Base-by-base conservation (phyloP, 805 yeast species). In the Wickerhamiella allomyrinae region DNA sequence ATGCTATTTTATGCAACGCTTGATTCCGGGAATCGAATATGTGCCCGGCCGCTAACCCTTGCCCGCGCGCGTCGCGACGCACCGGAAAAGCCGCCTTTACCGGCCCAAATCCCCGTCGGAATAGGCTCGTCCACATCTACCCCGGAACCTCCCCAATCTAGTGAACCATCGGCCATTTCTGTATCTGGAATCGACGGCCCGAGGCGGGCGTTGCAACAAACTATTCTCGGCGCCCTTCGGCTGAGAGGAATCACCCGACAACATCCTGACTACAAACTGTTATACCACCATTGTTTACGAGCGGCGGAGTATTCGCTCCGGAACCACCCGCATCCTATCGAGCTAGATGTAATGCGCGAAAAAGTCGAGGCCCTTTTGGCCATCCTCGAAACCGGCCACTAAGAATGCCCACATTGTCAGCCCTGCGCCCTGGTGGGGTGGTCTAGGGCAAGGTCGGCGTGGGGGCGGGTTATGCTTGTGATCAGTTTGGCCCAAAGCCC, bases 211-310 rank as follows among this genome's bases (percentile, higher is more conserved):
- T 33, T 60, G 9, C 58, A 57, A 40, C 59, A 56, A 39, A 52
- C 58, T 7, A 48, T 59, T 7, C 44, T 60, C 44, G 57, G 60
- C 2, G 66, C 59, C n/a, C 43, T 62, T 43, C 50, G 66, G 11
- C 44, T 62, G 39, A 56, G 63, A 5, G 64, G 62, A 1, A 44
- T 58, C 21, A 27, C 42, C 4, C 46, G 55, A n/a, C 47, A 40
- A 6, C 41, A 52, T 40, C 50, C 50, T 19, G 59, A 57, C 10
- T 60, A 48, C 47, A 51, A 53, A 19, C 45, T 33, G 15, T 40
- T 60, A 13, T 59, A 58, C 41, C 50, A 52, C 22, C 47, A 53
- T 14, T 49, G 61, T 19, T 53, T 47, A 41, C 37, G 47, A 20
- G 49, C 60, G 4, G 52, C 54, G 2, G 49, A 47, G 23, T 53